A percentile compares a stretch with the other conserved stretches of the same genome.
Conservation (phyloP, 1,139 yeast genomes). For the Hanseniaspora sp. region DNA sequence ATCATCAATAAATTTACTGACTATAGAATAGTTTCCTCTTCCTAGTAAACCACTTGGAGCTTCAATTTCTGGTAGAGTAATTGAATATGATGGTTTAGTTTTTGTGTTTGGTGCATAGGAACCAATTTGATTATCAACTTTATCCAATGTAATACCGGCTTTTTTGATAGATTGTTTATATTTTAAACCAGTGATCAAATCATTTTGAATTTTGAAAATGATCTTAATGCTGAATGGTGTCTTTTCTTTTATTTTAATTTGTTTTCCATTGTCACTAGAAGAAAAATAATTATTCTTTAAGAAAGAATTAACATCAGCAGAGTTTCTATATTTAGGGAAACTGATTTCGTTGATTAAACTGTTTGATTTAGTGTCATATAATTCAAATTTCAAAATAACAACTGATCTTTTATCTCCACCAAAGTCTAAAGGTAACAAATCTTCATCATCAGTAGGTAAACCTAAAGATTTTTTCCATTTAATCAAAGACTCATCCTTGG, state of each 20-base stretch:
- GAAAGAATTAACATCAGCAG: slow-evolving; percentile 58
- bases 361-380: slow-evolving; percentile 45
- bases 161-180: slow-evolving; percentile 78
- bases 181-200: slow-evolving; percentile 79
- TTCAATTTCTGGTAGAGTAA: slow-evolving; percentile 68
- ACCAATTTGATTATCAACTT: slow-evolving; percentile 78
- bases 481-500: slow-evolving; percentile 80
- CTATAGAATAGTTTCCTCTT: slow-evolving; percentile 73
- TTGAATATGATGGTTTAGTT: slow-evolving; percentile 72
- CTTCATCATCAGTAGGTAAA: slow-evolving; percentile 37
- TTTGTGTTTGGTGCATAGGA: slow-evolving; percentile 83
- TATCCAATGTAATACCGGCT: slow-evolving; percentile 78
- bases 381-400: slow-evolving; percentile 65
- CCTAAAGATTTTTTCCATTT: slow-evolving; percentile 93
- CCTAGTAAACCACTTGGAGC: slow-evolving; percentile 88
- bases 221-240: slow-evolving; percentile 62
- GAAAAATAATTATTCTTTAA: slow-evolving; percentile 36
- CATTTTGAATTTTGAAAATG: slow-evolving; percentile 79
- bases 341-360: slow-evolving; percentile 52
- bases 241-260: slow-evolving; percentile 64
- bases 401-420: slow-evolving; percentile 69
- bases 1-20: slow-evolving; percentile 77
- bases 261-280: slow-evolving; percentile 22
- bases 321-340: slow-evolving; percentile 27
- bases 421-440: slow-evolving; percentile 46